phyloP scores from a whole-genome alignment of 257 asterid genomes.

The Verbascum thapsus region DNA sequence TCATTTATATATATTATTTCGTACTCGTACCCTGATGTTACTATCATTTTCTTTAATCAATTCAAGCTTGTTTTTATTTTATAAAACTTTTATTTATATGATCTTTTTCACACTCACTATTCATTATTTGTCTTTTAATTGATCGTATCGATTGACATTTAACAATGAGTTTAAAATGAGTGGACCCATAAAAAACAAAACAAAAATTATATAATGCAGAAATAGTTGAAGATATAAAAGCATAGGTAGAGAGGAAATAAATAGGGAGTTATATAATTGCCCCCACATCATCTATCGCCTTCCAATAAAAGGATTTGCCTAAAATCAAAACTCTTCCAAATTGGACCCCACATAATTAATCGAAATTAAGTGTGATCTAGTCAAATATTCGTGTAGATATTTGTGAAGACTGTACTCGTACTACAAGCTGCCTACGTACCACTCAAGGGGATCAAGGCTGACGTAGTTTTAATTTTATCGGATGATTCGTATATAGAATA shows the following conservation, averaged over 20 bases:
- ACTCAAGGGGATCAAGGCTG: too few species aligned
- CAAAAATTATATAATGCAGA: neutral
- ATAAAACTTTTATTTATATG: neutral
- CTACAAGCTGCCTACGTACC: too few species aligned
- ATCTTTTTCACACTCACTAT: neutral
- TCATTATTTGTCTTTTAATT: constrained; percentile 18
- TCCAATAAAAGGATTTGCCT: constrained; percentile 26
- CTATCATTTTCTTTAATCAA: too few species aligned
- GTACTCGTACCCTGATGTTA: too few species aligned
- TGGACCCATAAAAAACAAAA: constrained; percentile 9
- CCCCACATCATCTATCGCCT: constrained; percentile 33
- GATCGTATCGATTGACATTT: neutral
- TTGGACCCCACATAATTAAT: too few species aligned
- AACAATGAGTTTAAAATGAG: constrained; percentile 10
- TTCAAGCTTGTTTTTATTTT: neutral
- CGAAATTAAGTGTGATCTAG: too few species aligned
- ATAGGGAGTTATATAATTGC: neutral
- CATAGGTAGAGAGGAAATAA: neutral
- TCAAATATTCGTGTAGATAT: too few species aligned
- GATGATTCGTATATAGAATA: too few species aligned
- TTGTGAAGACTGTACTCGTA: too few species aligned
- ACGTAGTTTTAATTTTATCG: too few species aligned
- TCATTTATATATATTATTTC: too few species aligned
- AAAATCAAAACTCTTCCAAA: neutral
- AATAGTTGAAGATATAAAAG: constrained; percentile 15